Evolutionary conservation across 257 asterid species (phyloP).

Genomic region (Gynochthodes officinalis): DNA sequence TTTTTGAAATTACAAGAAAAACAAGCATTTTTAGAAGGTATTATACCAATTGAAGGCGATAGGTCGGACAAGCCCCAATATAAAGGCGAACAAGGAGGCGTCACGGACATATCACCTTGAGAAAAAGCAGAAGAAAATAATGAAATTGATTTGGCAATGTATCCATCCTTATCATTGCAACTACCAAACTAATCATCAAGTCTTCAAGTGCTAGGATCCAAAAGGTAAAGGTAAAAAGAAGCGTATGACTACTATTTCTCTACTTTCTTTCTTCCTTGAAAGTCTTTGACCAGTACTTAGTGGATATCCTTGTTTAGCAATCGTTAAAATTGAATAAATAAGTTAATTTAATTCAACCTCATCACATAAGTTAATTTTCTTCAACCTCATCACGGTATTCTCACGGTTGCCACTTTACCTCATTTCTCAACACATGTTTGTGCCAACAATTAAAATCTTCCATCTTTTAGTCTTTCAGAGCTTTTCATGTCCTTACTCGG

Average conservation of each 20-base stretch:
- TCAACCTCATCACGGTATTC: not conserved
- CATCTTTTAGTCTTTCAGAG: not conserved
- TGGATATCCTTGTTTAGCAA: no score
- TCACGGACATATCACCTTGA: not conserved
- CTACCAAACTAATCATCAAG: not conserved
- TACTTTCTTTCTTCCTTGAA: not conserved
- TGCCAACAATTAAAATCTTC: not conserved
- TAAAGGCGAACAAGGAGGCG: not conserved
- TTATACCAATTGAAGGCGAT: not conserved
- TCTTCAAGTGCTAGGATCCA: not conserved
- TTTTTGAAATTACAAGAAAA: constrained; percentile 49
- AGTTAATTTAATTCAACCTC: no score
- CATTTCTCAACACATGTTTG: not conserved
- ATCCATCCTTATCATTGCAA: not conserved
- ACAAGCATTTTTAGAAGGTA: not conserved
- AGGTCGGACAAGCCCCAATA: not conserved
- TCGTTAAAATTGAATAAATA: no score
- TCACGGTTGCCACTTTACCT: not conserved
- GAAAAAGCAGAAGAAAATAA: not conserved
- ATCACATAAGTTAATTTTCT: not conserved
- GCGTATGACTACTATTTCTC: not conserved
- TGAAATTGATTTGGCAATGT: not conserved
- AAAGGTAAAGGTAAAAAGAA: not conserved
- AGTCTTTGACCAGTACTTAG: no score
- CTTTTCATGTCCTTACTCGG: not conserved